phyloP scores from a whole-genome alignment of 768 basidiomycete genomes.

The Tricholoma sp. region DNA sequence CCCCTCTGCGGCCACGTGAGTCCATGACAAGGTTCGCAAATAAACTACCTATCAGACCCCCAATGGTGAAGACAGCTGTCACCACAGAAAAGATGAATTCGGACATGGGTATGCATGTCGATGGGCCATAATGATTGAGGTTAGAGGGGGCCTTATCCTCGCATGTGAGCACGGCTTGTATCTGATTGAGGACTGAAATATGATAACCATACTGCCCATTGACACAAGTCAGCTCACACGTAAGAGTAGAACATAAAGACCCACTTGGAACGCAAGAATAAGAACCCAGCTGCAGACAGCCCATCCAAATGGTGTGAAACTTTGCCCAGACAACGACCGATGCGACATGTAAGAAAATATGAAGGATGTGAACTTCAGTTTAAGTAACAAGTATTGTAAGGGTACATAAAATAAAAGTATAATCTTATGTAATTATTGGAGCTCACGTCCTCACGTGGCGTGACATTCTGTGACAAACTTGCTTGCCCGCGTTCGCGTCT shows the following conservation, averaged over 20 bases:
- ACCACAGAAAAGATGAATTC: slow-evolving; percentile 74
- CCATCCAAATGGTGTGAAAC: slow-evolving; percentile 62
- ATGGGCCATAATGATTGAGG: slow-evolving; percentile 35
- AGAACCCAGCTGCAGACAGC: slow-evolving; percentile 65
- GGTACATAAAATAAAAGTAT: too few species aligned
- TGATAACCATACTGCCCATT: slow-evolving; percentile 78
- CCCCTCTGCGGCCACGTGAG: slow-evolving; percentile 63
- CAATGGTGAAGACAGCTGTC: slow-evolving; percentile 82
- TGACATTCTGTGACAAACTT: background rate
- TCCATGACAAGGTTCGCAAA: slow-evolving; percentile 67
- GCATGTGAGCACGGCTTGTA: slow-evolving; percentile 77
- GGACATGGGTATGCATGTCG: slow-evolving; percentile 79
- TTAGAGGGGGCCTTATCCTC: slow-evolving; percentile 22
- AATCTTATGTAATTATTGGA: too few species aligned
- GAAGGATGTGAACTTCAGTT: too few species aligned
- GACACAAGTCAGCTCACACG: background rate
- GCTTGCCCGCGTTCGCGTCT: too few species aligned
- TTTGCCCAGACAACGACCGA: slow-evolving; percentile 6
- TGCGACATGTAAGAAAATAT: slow-evolving; percentile 9
- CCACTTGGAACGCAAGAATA: slow-evolving; percentile 51
- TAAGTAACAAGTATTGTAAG: too few species aligned
- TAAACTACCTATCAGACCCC: slow-evolving; percentile 78
- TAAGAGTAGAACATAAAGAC: background rate
- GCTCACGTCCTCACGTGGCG: too few species aligned
- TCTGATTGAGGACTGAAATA: slow-evolving; percentile 87